These are phyloP conservation scores for Termitomyces sp. DNA, from an alignment of 768 basidiomycete species.

Conservation along the genomic window DNA sequence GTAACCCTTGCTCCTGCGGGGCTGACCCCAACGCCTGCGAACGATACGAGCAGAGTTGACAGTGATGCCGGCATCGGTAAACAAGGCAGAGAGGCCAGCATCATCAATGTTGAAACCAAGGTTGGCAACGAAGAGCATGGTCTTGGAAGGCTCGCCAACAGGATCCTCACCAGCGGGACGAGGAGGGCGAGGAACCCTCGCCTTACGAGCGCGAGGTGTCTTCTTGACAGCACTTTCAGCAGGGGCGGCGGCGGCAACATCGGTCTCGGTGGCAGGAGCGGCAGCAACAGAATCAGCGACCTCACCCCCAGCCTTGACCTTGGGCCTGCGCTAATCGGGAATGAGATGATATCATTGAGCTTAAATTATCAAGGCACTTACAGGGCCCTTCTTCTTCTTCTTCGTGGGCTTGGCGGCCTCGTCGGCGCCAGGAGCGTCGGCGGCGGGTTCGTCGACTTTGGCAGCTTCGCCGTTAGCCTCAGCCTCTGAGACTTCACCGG, in stretches of 20 bases:
- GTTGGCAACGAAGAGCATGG: conserved; percentile 94
- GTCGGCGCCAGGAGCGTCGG: conserved; percentile 50
- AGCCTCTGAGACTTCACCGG: conserved; percentile 87
- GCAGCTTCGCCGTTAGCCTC: conserved; percentile 79
- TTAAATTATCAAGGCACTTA: conserved; percentile 31
- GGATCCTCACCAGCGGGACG: conserved; percentile 83
- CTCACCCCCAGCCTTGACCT: conserved; percentile 41
- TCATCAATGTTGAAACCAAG: conserved; percentile 94
- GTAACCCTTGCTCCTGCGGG: conserved; percentile 92
- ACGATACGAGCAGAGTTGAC: conserved; percentile 90
- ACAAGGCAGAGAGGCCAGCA: conserved; percentile 71
- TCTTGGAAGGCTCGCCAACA: conserved; percentile 83
- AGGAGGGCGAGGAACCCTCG: conserved; percentile 50
- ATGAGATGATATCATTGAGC: conserved; percentile 19
- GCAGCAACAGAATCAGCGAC: conserved; percentile 33
- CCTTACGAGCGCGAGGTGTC: conserved; percentile 50
- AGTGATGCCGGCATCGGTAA: conserved; percentile 80
- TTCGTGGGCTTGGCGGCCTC: conserved; percentile 83
- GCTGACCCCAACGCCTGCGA: conserved; percentile 76
- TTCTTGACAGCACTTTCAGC: conserved; percentile 43
- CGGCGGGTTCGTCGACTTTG: conserved; percentile 49
- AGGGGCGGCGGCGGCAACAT: conserved; percentile 26
- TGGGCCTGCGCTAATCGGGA: conserved; percentile 53
- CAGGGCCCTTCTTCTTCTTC: conserved; percentile 70
- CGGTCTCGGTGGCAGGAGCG: conserved; percentile 24